Percentiles rank a stretch among this genome's conserved stretches.
Evolutionary conservation across 441 rosid genomes (phyloP).

Genomic region (Daphne laureola): DNA sequence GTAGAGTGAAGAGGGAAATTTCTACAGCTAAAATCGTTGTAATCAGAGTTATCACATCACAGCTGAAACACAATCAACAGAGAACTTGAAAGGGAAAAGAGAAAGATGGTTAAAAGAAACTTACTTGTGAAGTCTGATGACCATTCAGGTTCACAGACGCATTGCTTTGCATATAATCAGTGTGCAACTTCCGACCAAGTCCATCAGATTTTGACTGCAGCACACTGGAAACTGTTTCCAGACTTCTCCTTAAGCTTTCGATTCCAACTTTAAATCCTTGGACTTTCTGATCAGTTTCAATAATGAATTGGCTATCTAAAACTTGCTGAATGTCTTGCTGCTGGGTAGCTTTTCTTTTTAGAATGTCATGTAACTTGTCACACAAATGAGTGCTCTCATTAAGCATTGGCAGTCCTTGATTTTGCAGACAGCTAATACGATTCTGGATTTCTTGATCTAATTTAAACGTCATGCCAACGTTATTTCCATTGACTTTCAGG

Average conservation of each 20-base stretch:
- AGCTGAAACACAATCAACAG: too few species aligned
- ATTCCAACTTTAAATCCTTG: constrained; percentile 61
- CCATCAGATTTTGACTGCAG: constrained; percentile 53
- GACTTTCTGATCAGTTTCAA: constrained; percentile 67
- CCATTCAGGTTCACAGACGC: constrained; percentile 25
- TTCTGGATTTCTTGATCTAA: constrained; percentile 66
- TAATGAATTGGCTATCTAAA: constrained; percentile 52
- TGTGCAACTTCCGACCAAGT: constrained; percentile 30
- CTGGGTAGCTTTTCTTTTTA: constrained; percentile 48
- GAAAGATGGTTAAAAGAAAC: constrained; percentile 7
- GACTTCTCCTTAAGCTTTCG: constrained; percentile 69
- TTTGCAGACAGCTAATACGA: constrained; percentile 63
- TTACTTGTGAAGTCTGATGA: constrained; percentile 53
- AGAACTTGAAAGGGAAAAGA: neutral
- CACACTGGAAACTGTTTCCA: constrained; percentile 58
- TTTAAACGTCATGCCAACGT: constrained; percentile 47
- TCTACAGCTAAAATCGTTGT: too few species aligned
- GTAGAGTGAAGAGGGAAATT: too few species aligned
- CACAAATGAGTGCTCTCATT: constrained; percentile 54
- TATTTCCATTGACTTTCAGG: constrained; percentile 52
- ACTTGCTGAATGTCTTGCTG: constrained; percentile 38
- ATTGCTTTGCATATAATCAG: constrained; percentile 14
- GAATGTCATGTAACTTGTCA: constrained; percentile 56
- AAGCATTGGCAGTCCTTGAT: constrained; percentile 63
- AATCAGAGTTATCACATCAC: too few species aligned